Conservation (phyloP, 441 rosid species). For the Euphorbia celastroides region DNA sequence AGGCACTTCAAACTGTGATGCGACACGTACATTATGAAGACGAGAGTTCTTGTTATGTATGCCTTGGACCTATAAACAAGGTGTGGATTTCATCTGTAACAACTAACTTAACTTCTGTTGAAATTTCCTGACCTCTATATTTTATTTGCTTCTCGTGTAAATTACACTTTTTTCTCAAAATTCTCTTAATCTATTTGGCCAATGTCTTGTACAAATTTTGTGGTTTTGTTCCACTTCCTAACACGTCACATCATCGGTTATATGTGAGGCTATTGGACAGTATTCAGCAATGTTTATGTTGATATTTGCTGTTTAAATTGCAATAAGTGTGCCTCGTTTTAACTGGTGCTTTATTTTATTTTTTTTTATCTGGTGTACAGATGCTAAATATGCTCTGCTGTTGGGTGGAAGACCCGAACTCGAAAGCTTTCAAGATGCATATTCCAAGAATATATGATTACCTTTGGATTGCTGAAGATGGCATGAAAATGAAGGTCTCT, state of each 20-base stretch:
- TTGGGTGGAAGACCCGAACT: constrained; percentile 96
- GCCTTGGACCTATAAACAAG: constrained; percentile 98
- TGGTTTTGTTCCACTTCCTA: too few species aligned
- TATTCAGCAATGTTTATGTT: neutral
- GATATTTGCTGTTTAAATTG: too few species aligned
- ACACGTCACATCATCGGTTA: neutral
- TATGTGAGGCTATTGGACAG: neutral
- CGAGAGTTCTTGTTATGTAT: constrained; percentile 79
- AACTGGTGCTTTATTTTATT: neutral
- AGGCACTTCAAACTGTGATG: constrained; percentile 48
- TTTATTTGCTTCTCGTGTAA: too few species aligned
- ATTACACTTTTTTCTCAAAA: too few species aligned
- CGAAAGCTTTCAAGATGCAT: constrained; percentile 91
- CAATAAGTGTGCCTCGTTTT: too few species aligned
- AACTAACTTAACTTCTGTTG: neutral
- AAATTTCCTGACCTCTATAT: neutral
- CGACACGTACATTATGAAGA: constrained; percentile 94
- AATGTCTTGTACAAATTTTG: too few species aligned
- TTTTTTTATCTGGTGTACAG: constrained; percentile 28
- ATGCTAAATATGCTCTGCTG: constrained; percentile 97
- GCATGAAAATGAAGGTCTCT: constrained; percentile 96
- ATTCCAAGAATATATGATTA: constrained; percentile 79
- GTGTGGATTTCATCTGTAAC: constrained; percentile 31
- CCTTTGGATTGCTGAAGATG: constrained; percentile 97
- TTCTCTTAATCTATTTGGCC: too few species aligned